A percentile compares a stretch with the other conserved stretches of the same genome.
Evolutionary conservation across 345 rosid species (phyloP).

Genomic region (Aquilaria yunnanensis): DNA sequence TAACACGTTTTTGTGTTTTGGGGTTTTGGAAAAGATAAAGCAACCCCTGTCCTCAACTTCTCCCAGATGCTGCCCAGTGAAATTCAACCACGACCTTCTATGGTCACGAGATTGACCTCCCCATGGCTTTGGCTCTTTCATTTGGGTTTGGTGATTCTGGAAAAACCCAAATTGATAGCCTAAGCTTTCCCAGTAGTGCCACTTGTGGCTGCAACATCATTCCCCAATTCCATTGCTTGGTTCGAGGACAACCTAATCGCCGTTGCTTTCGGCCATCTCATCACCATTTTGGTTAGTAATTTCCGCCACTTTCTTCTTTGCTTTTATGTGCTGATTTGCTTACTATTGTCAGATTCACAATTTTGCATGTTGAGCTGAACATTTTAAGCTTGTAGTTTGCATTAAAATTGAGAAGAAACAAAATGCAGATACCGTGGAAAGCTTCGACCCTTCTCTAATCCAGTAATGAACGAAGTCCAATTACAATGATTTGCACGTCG

Average conservation of each 20-base stretch:
- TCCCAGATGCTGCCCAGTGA: too few relatives aligned
- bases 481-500: too few relatives aligned
- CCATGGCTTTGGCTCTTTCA: conserved; percentile 25
- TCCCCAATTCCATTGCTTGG: conserved; percentile 85
- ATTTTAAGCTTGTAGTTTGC: neutral
- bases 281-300: conserved; percentile 61
- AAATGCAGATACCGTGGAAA: neutral
- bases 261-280: conserved; percentile 76
- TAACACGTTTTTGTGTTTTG: too few relatives aligned
- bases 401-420: neutral
- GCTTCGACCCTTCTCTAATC: too few relatives aligned
- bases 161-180: conserved; percentile 17
- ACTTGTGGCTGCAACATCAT: conserved; percentile 66
- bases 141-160: conserved; percentile 1
- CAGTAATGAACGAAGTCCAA: too few relatives aligned
- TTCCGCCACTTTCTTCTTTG: neutral
- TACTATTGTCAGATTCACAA: neutral
- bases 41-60: too few relatives aligned
- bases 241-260: conserved; percentile 91
- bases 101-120: too few relatives aligned
- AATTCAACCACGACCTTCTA: too few relatives aligned
- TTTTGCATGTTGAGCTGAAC: too few relatives aligned
- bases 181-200: conserved; percentile 78
- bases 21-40: too few relatives aligned
- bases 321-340: neutral